A percentile compares a stretch with the other conserved stretches of the same genome.
Conservation (phyloP, 306 rosid genomes). For the Ammopiptanthus mongolicus region DNA sequence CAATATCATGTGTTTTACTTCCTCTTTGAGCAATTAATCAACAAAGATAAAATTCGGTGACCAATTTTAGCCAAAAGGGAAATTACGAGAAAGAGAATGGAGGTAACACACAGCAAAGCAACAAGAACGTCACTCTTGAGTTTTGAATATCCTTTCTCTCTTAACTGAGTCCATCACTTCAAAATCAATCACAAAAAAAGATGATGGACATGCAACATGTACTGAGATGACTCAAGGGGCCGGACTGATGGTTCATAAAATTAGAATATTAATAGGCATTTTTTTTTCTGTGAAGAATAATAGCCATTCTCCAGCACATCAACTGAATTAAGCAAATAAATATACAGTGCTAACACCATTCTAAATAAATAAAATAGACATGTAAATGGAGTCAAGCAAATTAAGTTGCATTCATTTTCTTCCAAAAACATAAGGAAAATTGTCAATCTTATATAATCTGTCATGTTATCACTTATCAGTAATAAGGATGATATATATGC, state of each 20-base stretch:
- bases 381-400: not conserved
- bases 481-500: not conserved
- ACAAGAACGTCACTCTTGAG: not conserved
- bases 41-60: not conserved
- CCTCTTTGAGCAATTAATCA: constrained; percentile 19
- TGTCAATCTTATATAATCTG: not conserved
- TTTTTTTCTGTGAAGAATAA: not conserved
- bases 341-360: not conserved
- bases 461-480: not conserved
- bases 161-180: constrained; percentile 19
- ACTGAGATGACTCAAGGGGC: not conserved
- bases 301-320: not conserved
- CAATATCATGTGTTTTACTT: constrained; percentile 12
- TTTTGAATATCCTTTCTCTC: not conserved
- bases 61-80: constrained; percentile 16
- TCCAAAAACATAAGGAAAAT: not conserved
- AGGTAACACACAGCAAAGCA: not conserved
- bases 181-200: constrained; percentile 26
- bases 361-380: not conserved
- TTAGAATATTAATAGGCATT: not conserved
- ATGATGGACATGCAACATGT: constrained; percentile 28
- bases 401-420: not conserved
- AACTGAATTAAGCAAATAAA: not conserved
- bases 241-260: constrained; percentile 15
- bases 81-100: constrained; percentile 3